A percentile compares a stretch with the other conserved stretches of the same genome.
Conservation (phyloP, 2,329 filamentous ascomycete species). For the Microcyclospora tardicrescens region DNA sequence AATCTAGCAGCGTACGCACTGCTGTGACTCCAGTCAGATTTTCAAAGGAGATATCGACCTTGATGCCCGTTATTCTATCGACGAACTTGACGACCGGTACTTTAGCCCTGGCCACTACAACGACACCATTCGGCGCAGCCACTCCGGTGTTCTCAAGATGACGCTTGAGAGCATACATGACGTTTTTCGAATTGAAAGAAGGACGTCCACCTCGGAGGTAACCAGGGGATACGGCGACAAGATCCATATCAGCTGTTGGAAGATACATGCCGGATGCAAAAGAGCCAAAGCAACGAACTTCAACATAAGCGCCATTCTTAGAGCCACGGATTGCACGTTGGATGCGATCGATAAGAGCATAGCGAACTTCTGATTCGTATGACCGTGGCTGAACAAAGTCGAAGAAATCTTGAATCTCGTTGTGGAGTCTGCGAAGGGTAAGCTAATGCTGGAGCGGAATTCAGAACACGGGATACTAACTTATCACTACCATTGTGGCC, state of each 20-base stretch:
- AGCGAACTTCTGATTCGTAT: constrained; percentile 66
- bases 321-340: constrained; percentile 27
- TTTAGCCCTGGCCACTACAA: constrained; percentile 61
- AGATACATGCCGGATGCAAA: constrained; percentile 68
- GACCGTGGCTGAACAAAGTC: constrained; percentile 64
- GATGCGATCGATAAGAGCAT: constrained; percentile 58
- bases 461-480: constrained; percentile 12
- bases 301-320: constrained; percentile 26
- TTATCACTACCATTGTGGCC: constrained; percentile 11
- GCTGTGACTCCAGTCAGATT: constrained; percentile 72
- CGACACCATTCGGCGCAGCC: constrained; percentile 45
- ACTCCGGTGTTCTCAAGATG: constrained; percentile 47
- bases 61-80: constrained; percentile 63
- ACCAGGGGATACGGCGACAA: constrained; percentile 59
- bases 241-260: constrained; percentile 80
- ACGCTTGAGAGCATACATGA: constrained; percentile 49
- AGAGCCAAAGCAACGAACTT: constrained; percentile 75
- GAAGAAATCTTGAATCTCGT: constrained; percentile 83
- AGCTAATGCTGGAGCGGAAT: constrained; percentile 1
- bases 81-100: constrained; percentile 89
- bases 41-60: constrained; percentile 90
- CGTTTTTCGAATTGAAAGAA: constrained; percentile 39
- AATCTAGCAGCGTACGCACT: constrained; percentile 64
- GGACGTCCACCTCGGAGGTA: constrained; percentile 44
- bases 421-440: constrained; percentile 53